These are phyloP conservation scores for Onygenales sp. DNA, from an alignment of 2,329 filamentous ascomycete genomes.

Conservation along the genomic window DNA sequence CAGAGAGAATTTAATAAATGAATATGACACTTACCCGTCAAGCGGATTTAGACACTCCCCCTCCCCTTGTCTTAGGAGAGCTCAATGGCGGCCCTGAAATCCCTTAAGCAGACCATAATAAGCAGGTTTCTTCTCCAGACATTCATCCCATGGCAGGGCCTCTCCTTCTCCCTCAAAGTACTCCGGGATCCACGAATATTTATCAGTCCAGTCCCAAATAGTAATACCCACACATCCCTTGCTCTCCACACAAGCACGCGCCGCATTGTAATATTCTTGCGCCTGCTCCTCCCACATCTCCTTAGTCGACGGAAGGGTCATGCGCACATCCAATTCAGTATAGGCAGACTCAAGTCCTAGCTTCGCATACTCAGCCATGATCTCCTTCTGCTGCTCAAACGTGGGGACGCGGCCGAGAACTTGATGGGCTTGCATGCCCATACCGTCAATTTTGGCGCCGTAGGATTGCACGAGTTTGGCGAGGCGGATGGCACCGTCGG, in stretches of 20 bases:
- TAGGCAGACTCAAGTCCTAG: conserved; percentile 37
- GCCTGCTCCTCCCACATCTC: conserved; percentile 21
- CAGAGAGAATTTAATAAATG: too few species aligned
- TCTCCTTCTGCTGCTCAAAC: conserved; percentile 27
- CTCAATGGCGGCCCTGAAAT: neutral
- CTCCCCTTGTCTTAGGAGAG: too few species aligned
- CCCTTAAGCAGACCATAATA: conserved; percentile 27
- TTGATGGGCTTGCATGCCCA: conserved; percentile 39
- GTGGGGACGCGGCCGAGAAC: conserved; percentile 34
- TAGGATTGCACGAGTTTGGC: conserved; percentile 30
- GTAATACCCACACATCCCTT: conserved; percentile 25
- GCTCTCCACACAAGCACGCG: conserved; percentile 22
- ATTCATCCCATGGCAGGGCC: conserved; percentile 38
- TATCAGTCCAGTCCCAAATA: conserved; percentile 36
- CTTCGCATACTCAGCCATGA: conserved; percentile 27
- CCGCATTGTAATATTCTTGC: conserved; percentile 22
- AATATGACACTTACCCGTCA: too few species aligned
- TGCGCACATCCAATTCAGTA: conserved; percentile 40
- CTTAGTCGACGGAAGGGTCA: conserved; percentile 24
- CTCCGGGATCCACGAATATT: conserved; percentile 37
- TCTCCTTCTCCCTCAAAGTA: conserved; percentile 34
- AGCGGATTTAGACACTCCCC: too few species aligned
- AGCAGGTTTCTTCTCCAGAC: conserved; percentile 39
- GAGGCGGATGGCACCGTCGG: conserved; percentile 25
- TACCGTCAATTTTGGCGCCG: conserved; percentile 38